phyloP scores from a whole-genome alignment of 345 rosid genomes.

The Capsella bursapastoris region DNA sequence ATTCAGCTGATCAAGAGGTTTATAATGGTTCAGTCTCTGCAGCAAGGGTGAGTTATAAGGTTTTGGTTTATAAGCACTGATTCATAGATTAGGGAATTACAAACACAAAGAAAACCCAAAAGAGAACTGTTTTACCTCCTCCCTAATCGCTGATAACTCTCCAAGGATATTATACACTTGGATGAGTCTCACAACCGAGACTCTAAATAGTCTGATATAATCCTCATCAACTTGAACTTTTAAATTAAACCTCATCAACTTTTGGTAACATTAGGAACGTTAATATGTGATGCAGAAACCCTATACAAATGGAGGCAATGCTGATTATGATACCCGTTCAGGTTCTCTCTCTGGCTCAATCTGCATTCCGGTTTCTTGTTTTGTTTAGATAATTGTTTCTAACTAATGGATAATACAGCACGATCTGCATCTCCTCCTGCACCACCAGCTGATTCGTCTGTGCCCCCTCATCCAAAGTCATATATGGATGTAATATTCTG shows the following conservation, averaged over 20 bases:
- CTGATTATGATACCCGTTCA: conserved; percentile 59
- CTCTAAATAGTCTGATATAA: conserved; percentile 3
- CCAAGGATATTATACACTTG: not conserved
- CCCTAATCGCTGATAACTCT: not conserved
- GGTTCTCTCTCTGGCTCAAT: conserved; percentile 51
- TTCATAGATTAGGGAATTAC: not conserved
- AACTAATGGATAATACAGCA: conserved; percentile 53
- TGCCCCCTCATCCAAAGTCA: conserved; percentile 84
- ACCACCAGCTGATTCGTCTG: conserved; percentile 56
- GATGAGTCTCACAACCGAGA: conserved; percentile 1
- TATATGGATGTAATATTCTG: conserved; percentile 79
- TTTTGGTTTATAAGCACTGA: conserved; percentile 14
- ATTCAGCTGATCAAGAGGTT: conserved; percentile 59
- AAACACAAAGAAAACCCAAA: conserved; percentile 1
- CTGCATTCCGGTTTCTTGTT: conserved; percentile 11
- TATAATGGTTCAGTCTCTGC: conserved; percentile 42
- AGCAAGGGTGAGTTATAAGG: conserved; percentile 61
- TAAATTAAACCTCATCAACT: not conserved
- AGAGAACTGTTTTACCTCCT: not conserved
- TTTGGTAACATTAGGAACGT: conserved; percentile 49
- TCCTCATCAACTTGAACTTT: conserved; percentile 10
- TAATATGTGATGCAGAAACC: conserved; percentile 49
- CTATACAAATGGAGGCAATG: conserved; percentile 63
- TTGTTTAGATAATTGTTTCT: conserved; percentile 23
- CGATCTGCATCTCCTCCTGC: conserved; percentile 78